phyloP scores from a whole-genome alignment of 306 rosid species.

The Sindora glabra region DNA sequence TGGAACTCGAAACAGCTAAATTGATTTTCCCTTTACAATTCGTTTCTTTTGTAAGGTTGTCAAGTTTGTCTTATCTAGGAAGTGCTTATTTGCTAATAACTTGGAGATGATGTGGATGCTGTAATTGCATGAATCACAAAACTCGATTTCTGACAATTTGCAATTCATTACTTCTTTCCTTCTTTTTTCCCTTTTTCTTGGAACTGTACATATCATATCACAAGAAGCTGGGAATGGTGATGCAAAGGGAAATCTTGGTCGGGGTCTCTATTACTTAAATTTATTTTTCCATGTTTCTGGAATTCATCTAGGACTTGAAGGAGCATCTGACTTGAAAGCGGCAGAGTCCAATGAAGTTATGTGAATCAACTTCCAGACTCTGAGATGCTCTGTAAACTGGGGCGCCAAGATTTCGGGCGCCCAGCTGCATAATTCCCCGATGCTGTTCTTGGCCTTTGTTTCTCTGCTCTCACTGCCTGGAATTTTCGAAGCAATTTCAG shows the following conservation, averaged over 20 bases:
- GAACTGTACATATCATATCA: constrained; percentile 41
- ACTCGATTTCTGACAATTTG: constrained; percentile 28
- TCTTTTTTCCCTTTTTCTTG: constrained; percentile 1
- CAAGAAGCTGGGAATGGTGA: constrained; percentile 26
- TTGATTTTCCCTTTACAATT: constrained; percentile 3
- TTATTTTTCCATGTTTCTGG: constrained; percentile 19
- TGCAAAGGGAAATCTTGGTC: constrained; percentile 35
- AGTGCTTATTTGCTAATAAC: constrained; percentile 15
- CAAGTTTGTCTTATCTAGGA: constrained; percentile 15
- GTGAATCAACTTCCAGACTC: constrained; percentile 47
- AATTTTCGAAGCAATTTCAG: constrained; percentile 2
- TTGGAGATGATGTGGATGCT: constrained; percentile 15
- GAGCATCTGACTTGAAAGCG: constrained; percentile 20
- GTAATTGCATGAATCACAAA: constrained; percentile 12
- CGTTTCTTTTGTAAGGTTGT: background rate
- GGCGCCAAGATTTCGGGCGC: constrained; percentile 81
- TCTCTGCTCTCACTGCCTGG: constrained; percentile 62
- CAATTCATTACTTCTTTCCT: constrained; percentile 25
- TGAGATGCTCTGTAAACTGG: constrained; percentile 84
- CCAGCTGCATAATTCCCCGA: constrained; percentile 32
- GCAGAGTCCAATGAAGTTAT: constrained; percentile 12
- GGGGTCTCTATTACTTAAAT: constrained; percentile 21
- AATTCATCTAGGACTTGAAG: constrained; percentile 18
- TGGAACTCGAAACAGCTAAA: constrained; percentile 35
- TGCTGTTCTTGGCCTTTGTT: constrained; percentile 42